Evolutionary conservation across 225 moss, liverwort and hornwort genomes (phyloP).

Genomic region (Lunularia cruciata): DNA sequence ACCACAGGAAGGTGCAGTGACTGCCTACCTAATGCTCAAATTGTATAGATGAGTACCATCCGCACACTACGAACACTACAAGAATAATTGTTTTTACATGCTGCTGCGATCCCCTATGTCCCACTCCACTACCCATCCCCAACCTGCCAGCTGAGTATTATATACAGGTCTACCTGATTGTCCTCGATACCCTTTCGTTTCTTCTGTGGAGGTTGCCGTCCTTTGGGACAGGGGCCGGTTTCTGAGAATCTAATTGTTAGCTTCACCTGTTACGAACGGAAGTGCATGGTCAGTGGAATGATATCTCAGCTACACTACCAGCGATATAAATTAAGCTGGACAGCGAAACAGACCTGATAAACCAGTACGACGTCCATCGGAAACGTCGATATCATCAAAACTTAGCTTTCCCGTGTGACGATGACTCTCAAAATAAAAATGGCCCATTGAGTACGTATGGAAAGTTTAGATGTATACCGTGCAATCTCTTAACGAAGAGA

Average conservation of each 20-base stretch:
- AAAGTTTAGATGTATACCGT: conserved; percentile 43
- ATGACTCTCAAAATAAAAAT: neutral
- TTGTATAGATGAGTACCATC: neutral
- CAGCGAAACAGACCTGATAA: no score
- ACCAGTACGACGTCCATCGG: neutral
- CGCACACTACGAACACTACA: neutral
- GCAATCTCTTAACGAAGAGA: conserved; percentile 76
- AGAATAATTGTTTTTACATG: neutral
- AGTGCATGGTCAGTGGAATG: no score
- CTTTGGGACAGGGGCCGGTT: neutral
- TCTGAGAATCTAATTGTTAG: neutral
- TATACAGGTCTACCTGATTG: neutral
- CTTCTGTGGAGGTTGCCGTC: no score
- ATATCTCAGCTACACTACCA: no score
- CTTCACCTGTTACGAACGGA: conserved; percentile 7
- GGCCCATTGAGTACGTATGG: neutral
- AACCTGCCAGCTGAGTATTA: neutral
- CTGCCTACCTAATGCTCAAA: neutral
- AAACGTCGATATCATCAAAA: neutral
- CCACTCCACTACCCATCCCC: neutral
- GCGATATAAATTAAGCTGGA: neutral
- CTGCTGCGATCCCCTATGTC: neutral
- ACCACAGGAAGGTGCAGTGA: conserved; percentile 8
- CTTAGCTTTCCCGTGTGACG: no score
- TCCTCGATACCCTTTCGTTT: neutral